phyloP scores from a whole-genome alignment of 2,329 filamentous ascomycete species.

The Pyrenochaeta sp. region DNA sequence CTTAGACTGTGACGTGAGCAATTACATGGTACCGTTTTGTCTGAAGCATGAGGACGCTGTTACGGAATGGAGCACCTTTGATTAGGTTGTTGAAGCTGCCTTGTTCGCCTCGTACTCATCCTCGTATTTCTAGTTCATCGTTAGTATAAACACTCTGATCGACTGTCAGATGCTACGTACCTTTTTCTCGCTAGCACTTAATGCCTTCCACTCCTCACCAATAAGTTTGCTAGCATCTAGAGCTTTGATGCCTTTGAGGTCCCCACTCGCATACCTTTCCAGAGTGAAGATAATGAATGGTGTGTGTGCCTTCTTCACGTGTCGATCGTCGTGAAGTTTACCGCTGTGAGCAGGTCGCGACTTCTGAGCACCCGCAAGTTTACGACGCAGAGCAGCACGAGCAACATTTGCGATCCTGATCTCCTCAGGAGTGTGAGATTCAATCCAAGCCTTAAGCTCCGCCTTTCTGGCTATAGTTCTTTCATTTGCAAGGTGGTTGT shows the following conservation, averaged over 20 bases:
- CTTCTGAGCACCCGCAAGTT: slow-evolving; percentile 12
- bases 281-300: slow-evolving; percentile 54
- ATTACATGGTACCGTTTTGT: no score
- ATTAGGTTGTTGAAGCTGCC: no score
- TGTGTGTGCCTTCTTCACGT: slow-evolving; percentile 52
- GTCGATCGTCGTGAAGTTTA: slow-evolving; percentile 62
- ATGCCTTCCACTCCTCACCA: slow-evolving; percentile 56
- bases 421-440: slow-evolving; percentile 61
- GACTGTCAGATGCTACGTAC: slow-evolving; percentile 35
- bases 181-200: slow-evolving; percentile 58
- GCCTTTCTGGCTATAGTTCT: slow-evolving; percentile 54
- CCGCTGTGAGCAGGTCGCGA: slow-evolving; percentile 9
- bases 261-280: slow-evolving; percentile 57
- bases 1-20: no score
- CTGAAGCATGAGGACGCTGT: no score
- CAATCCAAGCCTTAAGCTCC: slow-evolving; percentile 62
- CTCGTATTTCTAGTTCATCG: slow-evolving; percentile 35
- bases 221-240: slow-evolving; percentile 53
- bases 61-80: no score
- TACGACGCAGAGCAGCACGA: slow-evolving; percentile 50
- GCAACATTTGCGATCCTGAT: slow-evolving; percentile 68
- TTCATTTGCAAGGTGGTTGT: slow-evolving; percentile 59
- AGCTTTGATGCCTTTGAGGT: slow-evolving; percentile 57
- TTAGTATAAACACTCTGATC: slow-evolving; percentile 27
- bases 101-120: slow-evolving; percentile 33